Conservation (phyloP, 495 filamentous ascomycete genomes). For the Penicillium paxilli region DNA sequence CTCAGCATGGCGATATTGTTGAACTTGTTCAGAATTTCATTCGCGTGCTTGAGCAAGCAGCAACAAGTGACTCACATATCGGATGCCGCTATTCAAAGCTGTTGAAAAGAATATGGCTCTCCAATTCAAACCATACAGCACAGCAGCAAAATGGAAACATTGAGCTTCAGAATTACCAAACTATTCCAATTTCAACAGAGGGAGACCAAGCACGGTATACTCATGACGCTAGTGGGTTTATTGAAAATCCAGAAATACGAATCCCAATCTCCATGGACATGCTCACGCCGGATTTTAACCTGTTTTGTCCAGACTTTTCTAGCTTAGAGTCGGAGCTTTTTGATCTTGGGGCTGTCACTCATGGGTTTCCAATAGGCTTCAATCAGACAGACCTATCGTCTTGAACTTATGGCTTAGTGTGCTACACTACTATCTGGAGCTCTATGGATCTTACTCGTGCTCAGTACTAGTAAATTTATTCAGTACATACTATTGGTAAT, state of each 20-base stretch:
- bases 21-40: conserved; percentile 2
- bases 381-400: not conserved
- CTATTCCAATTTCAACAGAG: not conserved
- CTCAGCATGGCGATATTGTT: not conserved
- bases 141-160: not conserved
- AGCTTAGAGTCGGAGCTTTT: conserved; percentile 1
- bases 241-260: not conserved
- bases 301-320: conserved; percentile 6
- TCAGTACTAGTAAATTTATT: too few species aligned
- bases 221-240: not conserved
- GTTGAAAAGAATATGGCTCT: not conserved
- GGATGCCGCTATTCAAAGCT: not conserved
- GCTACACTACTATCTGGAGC: not conserved
- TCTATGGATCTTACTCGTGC: too few species aligned
- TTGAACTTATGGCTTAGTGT: not conserved
- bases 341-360: not conserved
- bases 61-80: conserved; percentile 1
- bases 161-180: not conserved
- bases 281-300: conserved; percentile 3
- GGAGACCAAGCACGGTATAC: not conserved
- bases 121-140: not conserved
- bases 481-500: too few species aligned
- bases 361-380: not conserved
- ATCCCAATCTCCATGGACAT: not conserved
- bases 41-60: not conserved